phyloP scores from a whole-genome alignment of 768 basidiomycete genomes.

The Leccinum fibrillosum region DNA sequence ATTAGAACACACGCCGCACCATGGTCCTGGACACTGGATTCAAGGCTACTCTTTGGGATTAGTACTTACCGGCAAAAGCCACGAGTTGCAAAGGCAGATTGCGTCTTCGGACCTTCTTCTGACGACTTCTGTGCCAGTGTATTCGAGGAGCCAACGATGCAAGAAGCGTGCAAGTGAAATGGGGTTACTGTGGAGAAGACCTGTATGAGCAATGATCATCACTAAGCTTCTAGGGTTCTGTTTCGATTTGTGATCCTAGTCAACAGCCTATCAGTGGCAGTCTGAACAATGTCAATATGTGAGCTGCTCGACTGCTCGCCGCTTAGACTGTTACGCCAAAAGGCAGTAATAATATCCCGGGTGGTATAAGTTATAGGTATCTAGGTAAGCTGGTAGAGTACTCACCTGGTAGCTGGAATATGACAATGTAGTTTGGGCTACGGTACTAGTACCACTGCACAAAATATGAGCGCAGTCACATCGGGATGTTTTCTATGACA shows the following conservation, averaged over 20 bases:
- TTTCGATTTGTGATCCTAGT: constrained; percentile 16
- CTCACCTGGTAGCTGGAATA: constrained; percentile 13
- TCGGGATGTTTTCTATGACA: constrained; percentile 18
- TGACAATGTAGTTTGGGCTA: constrained; percentile 10
- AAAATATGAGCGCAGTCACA: constrained; percentile 16
- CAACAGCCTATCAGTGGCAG: neutral
- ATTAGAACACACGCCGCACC: constrained; percentile 18
- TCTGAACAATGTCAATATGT: neutral
- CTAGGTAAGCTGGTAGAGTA: neutral
- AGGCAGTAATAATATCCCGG: neutral
- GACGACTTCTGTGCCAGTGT: constrained; percentile 21
- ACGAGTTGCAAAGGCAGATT: constrained; percentile 24
- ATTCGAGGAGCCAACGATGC: constrained; percentile 21
- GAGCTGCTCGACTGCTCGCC: neutral
- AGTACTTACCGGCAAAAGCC: constrained; percentile 9
- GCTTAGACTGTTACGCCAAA: neutral
- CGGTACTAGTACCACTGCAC: neutral
- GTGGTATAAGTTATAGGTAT: neutral
- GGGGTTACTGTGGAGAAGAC: constrained; percentile 12
- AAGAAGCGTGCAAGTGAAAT: constrained; percentile 15
- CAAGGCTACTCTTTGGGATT: too few relatives aligned
- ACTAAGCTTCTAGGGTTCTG: constrained; percentile 23
- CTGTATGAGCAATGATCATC: constrained; percentile 21
- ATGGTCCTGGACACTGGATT: neutral
- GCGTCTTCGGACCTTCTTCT: constrained; percentile 6